These are phyloP conservation scores for Lasiosphaeris hirsuta DNA, from an alignment of 495 filamentous ascomycete genomes.

Conservation along the genomic window DNA sequence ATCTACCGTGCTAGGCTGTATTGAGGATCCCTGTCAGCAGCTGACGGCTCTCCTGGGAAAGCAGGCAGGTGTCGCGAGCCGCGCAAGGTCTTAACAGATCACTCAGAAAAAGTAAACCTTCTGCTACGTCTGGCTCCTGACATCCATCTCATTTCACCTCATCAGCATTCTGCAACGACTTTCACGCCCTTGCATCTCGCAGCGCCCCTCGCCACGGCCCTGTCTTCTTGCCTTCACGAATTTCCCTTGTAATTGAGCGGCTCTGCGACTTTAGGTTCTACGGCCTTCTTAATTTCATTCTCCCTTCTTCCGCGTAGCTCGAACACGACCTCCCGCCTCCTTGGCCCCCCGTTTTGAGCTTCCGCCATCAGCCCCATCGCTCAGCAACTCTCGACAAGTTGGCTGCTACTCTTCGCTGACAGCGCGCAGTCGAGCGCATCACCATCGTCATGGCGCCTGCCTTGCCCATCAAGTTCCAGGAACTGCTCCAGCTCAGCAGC, in stretches of 20 bases:
- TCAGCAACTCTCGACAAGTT: slow-evolving; percentile 33
- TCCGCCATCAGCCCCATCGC: slow-evolving; percentile 7
- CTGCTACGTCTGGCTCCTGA: slow-evolving; percentile 10
- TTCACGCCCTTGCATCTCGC: slow-evolving; percentile 5
- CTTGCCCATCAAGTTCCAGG: slow-evolving; percentile 90
- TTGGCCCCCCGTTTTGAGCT: slow-evolving; percentile 14
- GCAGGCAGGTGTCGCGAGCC: slow-evolving; percentile 15
- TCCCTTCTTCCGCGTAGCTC: slow-evolving; percentile 12
- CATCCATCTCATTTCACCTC: slow-evolving; percentile 7
- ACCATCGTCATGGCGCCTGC: slow-evolving; percentile 41
- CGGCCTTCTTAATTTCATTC: slow-evolving; percentile 2
- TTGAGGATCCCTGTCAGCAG: slow-evolving; percentile 3
- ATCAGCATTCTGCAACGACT: slow-evolving; percentile 11
- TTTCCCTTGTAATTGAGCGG: slow-evolving; percentile 20
- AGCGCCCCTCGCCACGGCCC: neutral
- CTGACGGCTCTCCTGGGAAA: slow-evolving; percentile 15
- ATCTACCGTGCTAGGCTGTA: neutral
- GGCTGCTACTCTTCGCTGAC: slow-evolving; percentile 27
- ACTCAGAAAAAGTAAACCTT: slow-evolving; percentile 25
- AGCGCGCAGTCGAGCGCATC: slow-evolving; percentile 36
- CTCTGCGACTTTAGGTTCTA: slow-evolving; percentile 13
- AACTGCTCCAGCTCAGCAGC: slow-evolving; percentile 81
- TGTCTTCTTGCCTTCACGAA: slow-evolving; percentile 9
- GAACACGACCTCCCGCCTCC: slow-evolving; percentile 20
- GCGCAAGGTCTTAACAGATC: slow-evolving; percentile 29